phyloP scores from a whole-genome alignment of 2,329 filamentous ascomycete species.

The Colletotrichum limetticola region DNA sequence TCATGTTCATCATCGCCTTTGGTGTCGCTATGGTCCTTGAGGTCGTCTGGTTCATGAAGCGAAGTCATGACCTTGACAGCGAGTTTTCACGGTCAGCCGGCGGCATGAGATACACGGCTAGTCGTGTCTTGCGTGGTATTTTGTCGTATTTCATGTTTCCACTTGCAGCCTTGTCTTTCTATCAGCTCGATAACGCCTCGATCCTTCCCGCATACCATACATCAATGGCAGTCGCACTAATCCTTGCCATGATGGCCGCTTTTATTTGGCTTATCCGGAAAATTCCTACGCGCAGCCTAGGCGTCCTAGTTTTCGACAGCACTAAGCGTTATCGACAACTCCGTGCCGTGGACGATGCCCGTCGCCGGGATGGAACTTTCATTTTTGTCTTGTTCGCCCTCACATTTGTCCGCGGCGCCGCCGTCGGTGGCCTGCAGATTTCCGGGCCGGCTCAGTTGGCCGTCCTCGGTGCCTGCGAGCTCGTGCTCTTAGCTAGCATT shows the following conservation, averaged over 20 bases:
- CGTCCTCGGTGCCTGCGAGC: slow-evolving; percentile 75
- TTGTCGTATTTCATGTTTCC: slow-evolving; percentile 83
- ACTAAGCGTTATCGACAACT: slow-evolving; percentile 75
- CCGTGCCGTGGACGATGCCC: slow-evolving; percentile 63
- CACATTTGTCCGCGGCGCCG: slow-evolving; percentile 72
- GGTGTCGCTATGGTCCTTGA: slow-evolving; percentile 61
- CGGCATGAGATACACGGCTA: slow-evolving; percentile 29
- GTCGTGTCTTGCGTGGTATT: slow-evolving; percentile 72
- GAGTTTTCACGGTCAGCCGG: background rate
- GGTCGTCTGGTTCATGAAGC: slow-evolving; percentile 51
- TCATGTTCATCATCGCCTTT: slow-evolving; percentile 67
- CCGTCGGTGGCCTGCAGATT: slow-evolving; percentile 73
- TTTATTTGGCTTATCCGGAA: slow-evolving; percentile 44
- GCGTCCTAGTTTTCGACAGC: slow-evolving; percentile 52
- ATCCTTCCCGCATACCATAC: slow-evolving; percentile 40
- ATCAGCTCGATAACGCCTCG: slow-evolving; percentile 64
- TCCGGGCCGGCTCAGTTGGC: slow-evolving; percentile 71
- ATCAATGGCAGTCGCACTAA: slow-evolving; percentile 45
- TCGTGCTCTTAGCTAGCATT: slow-evolving; percentile 64
- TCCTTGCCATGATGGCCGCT: slow-evolving; percentile 37
- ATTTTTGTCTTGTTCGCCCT: slow-evolving; percentile 72
- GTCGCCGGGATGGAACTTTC: slow-evolving; percentile 49
- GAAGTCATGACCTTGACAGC: slow-evolving; percentile 57
- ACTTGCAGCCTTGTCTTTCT: slow-evolving; percentile 76
- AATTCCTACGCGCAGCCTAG: slow-evolving; percentile 41